phyloP scores from a whole-genome alignment of 768 basidiomycete genomes.

The Kwoniella dejecticola region DNA sequence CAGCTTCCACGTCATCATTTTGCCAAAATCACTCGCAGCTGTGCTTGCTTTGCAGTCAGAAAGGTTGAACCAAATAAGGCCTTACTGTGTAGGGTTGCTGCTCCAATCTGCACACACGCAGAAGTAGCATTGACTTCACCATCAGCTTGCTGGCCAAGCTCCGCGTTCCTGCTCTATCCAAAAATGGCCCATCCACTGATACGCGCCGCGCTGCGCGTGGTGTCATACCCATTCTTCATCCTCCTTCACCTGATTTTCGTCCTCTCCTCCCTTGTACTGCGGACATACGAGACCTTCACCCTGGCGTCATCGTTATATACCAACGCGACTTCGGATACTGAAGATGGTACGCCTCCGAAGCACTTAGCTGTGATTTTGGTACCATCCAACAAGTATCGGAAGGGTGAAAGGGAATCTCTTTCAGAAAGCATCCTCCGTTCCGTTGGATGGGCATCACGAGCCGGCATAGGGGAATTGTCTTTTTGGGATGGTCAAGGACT shows the following conservation, averaged over 20 bases:
- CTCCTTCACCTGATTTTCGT: constrained; percentile 19
- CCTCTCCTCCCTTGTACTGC: constrained; percentile 9
- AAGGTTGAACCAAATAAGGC: too few species aligned
- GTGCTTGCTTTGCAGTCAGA: too few species aligned
- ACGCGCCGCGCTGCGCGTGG: background rate
- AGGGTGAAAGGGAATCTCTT: constrained; percentile 14
- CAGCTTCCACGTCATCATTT: too few species aligned
- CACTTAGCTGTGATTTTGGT: constrained; percentile 17
- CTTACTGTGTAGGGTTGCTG: too few species aligned
- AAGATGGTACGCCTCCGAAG: constrained; percentile 5
- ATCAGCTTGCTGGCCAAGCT: constrained; percentile 6
- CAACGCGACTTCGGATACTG: background rate
- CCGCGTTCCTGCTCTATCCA: background rate
- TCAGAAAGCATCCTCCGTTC: constrained; percentile 2
- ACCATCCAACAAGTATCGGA: constrained; percentile 2
- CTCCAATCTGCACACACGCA: too few species aligned
- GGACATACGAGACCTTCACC: constrained; percentile 18
- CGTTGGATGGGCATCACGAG: constrained; percentile 12
- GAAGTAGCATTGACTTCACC: too few species aligned
- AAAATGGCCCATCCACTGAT: background rate
- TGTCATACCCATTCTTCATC: constrained; percentile 22
- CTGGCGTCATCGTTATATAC: background rate
- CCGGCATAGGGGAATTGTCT: constrained; percentile 10
- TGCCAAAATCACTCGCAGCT: too few species aligned
- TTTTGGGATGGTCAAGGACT: constrained; percentile 21